phyloP scores from a whole-genome alignment of 768 basidiomycete species.

The Serendipita vermifera region DNA sequence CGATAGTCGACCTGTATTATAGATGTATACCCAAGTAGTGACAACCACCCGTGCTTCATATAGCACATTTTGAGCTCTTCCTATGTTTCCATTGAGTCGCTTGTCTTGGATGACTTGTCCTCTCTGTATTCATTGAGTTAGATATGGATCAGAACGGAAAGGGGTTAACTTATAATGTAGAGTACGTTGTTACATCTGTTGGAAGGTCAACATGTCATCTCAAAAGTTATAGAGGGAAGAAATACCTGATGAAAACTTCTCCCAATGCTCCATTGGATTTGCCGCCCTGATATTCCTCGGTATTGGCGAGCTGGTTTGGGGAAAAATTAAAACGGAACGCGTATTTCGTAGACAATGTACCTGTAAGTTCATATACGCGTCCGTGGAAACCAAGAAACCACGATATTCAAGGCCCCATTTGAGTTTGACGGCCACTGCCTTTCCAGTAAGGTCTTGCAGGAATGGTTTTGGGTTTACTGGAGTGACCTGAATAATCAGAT shows the following conservation, averaged over 20 bases:
- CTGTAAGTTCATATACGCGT: constrained; percentile 99
- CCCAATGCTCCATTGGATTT: constrained; percentile 93
- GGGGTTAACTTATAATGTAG: constrained; percentile 42
- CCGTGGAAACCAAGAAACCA: constrained; percentile 96
- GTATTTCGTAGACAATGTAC: too few relatives aligned
- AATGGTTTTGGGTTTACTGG: constrained; percentile 99
- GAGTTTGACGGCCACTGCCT: constrained; percentile 84
- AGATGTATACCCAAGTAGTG: too few relatives aligned
- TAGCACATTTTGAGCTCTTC: too few relatives aligned
- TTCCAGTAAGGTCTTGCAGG: constrained; percentile 95
- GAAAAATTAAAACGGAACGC: background rate
- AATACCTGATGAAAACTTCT: constrained; percentile 95
- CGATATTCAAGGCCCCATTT: constrained; percentile 99
- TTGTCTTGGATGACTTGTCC: background rate
- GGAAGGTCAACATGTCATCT: background rate
- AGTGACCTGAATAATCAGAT: constrained; percentile 41
- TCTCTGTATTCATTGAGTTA: background rate
- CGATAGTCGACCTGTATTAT: too few relatives aligned
- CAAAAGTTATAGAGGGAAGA: constrained; percentile 7
- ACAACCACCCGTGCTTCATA: too few relatives aligned
- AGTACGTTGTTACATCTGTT: constrained; percentile 87
- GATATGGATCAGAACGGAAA: background rate
- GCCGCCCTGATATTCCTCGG: constrained; percentile 95
- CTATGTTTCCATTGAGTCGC: background rate
- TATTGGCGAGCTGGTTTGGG: constrained; percentile 77